Evolutionary conservation across 495 filamentous ascomycete genomes (phyloP).

Genomic region (Annulohypoxylon stygium): DNA sequence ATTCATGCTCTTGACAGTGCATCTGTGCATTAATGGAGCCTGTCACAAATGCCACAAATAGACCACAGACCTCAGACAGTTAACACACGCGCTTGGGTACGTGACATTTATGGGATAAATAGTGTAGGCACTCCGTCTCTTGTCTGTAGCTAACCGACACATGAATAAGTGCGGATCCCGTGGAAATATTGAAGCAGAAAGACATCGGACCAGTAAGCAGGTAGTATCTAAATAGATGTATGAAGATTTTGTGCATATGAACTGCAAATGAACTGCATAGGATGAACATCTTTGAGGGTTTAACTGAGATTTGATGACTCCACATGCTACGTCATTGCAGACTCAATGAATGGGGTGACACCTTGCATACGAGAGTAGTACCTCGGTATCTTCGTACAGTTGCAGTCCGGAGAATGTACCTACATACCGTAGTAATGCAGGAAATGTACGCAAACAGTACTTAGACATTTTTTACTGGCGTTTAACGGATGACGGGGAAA

Average conservation of each 20-base stretch:
- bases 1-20: slow-evolving; percentile 16
- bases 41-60: slow-evolving; percentile 4
- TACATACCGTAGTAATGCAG: slow-evolving; percentile 31
- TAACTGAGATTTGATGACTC: slow-evolving; percentile 43
- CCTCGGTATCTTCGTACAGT: slow-evolving; percentile 23
- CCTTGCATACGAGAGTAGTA: slow-evolving; percentile 28
- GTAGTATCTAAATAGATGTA: neutral
- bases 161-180: neutral
- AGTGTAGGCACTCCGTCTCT: neutral
- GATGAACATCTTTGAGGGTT: slow-evolving; percentile 25
- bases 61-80: slow-evolving; percentile 10
- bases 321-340: slow-evolving; percentile 43
- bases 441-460: slow-evolving; percentile 4
- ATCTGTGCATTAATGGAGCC: slow-evolving; percentile 4
- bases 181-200: neutral
- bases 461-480: slow-evolving; percentile 17
- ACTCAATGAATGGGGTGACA: slow-evolving; percentile 31
- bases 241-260: slow-evolving; percentile 33
- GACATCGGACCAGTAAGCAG: slow-evolving; percentile 29
- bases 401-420: slow-evolving; percentile 28
- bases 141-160: slow-evolving; percentile 10
- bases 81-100: slow-evolving; percentile 1
- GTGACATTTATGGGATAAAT: neutral
- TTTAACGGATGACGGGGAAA: slow-evolving; percentile 1
- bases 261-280: slow-evolving; percentile 16